Conservation (phyloP, 2,329 filamentous ascomycete genomes). For the Madurella fahalii region DNA sequence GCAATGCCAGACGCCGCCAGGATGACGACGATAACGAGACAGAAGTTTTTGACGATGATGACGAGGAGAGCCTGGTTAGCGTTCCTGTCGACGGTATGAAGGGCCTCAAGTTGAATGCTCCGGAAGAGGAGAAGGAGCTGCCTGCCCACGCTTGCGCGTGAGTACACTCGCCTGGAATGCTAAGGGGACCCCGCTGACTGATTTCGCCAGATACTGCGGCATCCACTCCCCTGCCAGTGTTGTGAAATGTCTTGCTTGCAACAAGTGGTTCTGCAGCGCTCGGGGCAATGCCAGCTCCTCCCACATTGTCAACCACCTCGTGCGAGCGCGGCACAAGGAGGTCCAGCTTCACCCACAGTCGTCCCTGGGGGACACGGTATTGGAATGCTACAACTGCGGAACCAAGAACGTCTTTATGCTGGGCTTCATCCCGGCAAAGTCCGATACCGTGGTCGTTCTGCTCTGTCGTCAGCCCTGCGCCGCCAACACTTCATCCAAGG, state of each 20-base stretch:
- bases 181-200: slow-evolving; percentile 20
- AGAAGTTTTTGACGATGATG: slow-evolving; percentile 78
- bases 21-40: slow-evolving; percentile 89
- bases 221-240: slow-evolving; percentile 95
- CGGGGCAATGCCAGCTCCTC: slow-evolving; percentile 94
- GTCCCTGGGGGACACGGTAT: slow-evolving; percentile 86
- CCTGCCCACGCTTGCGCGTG: slow-evolving; percentile 95
- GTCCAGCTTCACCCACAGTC: slow-evolving; percentile 94
- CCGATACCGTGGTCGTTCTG: slow-evolving; percentile 94
- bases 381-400: slow-evolving; percentile 98
- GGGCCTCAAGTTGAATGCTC: slow-evolving; percentile 53
- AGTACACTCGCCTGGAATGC: slow-evolving; percentile 35
- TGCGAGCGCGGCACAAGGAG: slow-evolving; percentile 96
- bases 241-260: slow-evolving; percentile 92
- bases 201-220: slow-evolving; percentile 72
- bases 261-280: slow-evolving; percentile 98
- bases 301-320: slow-evolving; percentile 97
- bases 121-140: slow-evolving; percentile 84
- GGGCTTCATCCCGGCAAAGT: slow-evolving; percentile 97
- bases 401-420: slow-evolving; percentile 99
- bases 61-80: slow-evolving; percentile 71
- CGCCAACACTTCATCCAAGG: slow-evolving; percentile 90
- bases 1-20: slow-evolving; percentile 49
- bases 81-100: slow-evolving; percentile 73
- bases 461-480: slow-evolving; percentile 96